A percentile compares a stretch with the other conserved stretches of the same genome.
These are phyloP conservation scores for Pythium vanterpoolii DNA, from an alignment of 352 stramenopile species.

Conservation along the genomic window DNA sequence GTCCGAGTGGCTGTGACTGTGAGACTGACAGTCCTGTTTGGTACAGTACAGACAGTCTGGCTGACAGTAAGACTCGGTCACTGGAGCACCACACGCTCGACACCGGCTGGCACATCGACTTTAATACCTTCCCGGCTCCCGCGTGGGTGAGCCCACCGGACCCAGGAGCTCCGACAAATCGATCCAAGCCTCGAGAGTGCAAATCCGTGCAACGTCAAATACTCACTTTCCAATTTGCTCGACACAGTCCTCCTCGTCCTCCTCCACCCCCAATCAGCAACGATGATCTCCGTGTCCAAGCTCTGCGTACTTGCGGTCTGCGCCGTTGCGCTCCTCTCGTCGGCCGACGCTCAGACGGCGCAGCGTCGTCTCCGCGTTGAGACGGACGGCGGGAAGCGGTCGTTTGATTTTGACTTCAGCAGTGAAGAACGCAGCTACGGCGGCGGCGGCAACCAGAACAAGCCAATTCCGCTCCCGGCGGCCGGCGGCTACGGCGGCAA, in stretches of 20 bases:
- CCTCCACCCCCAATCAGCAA: no score
- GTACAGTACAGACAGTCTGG: no score
- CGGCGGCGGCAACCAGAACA: not conserved
- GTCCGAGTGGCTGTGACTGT: no score
- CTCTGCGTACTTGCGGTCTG: not conserved
- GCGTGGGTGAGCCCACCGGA: no score
- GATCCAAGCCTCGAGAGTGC: no score
- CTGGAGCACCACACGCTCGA: no score
- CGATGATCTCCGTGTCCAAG: constrained; percentile 3
- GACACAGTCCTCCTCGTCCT: not conserved
- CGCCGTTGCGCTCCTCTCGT: not conserved
- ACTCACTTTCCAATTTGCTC: not conserved
- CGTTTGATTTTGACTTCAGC: constrained; percentile 1
- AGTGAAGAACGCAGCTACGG: not conserved
- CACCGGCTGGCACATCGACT: no score
- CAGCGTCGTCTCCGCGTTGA: constrained; percentile 2
- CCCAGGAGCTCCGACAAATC: no score
- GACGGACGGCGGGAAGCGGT: not conserved
- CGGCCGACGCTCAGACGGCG: not conserved
- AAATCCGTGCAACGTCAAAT: no score
- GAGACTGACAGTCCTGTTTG: no score
- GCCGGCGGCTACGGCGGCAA: constrained; percentile 1
- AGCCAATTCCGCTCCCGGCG: not conserved
- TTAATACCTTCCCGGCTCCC: no score
- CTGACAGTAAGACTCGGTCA: no score